Evolutionary conservation across 805 yeast genomes (phyloP).

Genomic region (Yamadazyma scolyti): DNA sequence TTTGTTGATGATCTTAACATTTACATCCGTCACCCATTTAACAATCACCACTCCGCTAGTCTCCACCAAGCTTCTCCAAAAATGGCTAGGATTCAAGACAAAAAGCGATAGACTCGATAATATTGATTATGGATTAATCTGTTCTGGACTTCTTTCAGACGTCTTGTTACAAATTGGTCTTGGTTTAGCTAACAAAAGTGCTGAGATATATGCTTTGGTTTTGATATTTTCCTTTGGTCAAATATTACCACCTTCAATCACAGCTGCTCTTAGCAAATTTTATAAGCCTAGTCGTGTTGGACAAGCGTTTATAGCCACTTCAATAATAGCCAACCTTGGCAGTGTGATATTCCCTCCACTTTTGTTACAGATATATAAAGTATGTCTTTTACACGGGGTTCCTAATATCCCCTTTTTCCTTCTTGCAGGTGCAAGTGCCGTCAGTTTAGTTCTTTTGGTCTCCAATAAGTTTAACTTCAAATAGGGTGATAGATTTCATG

Average conservation of each 20-base stretch:
- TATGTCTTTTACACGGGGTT: slow-evolving; percentile 9
- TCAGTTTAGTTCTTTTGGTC: too few species aligned
- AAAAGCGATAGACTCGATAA: slow-evolving; percentile 6
- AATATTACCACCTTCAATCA: slow-evolving; percentile 51
- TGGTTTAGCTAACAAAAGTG: not conserved
- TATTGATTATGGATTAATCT: slow-evolving; percentile 4
- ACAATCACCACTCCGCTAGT: slow-evolving; percentile 47
- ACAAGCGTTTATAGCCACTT: slow-evolving; percentile 7
- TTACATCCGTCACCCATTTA: slow-evolving; percentile 44
- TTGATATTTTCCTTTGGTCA: slow-evolving; percentile 44
- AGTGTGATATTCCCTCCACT: slow-evolving; percentile 1
- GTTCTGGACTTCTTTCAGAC: slow-evolving; percentile 1
- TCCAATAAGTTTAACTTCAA: too few species aligned
- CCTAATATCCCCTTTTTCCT: too few species aligned
- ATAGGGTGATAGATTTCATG: too few species aligned
- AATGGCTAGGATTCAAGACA: slow-evolving; percentile 18
- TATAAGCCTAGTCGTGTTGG: slow-evolving; percentile 32
- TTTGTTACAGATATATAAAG: slow-evolving; percentile 3
- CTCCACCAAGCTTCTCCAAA: slow-evolving; percentile 26
- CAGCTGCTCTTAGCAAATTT: slow-evolving; percentile 56
- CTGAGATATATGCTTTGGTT: slow-evolving; percentile 45
- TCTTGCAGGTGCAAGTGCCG: too few species aligned
- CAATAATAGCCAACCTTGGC: slow-evolving; percentile 2
- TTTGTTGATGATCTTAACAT: slow-evolving; percentile 39
- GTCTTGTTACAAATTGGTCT: not conserved